Evolutionary conservation across 495 filamentous ascomycete genomes (phyloP), one percentile per base, ranked within the genome.

Genomic region (Bryoglossum gracile): DNA sequence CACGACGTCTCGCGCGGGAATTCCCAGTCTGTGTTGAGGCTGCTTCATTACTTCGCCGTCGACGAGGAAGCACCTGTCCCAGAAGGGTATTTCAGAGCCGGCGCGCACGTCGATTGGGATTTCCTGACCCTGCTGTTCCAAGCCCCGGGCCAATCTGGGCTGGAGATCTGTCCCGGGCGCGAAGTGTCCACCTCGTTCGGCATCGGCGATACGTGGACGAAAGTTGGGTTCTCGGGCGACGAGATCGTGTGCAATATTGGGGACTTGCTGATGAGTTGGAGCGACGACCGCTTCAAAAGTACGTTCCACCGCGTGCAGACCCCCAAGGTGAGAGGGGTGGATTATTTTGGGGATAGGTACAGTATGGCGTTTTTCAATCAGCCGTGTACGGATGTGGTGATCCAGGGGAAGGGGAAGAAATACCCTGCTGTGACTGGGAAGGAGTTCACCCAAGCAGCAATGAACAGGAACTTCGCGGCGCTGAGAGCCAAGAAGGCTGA

Each of bases 191-290:
- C 77, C 0, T 65, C 73, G 21, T 83, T 82, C 47, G 77, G 72
- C 3, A 69, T 72, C 39, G 75, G 77, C 8, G 76, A 83, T 43
- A 59, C 60, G 8, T 84, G 79, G 80, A 82, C 77, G n/a, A 75
- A 75, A 40, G 66, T 84, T 18, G 74, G 78, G 58, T 71, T 77
- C 0, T 60, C 57, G 3, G 69, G 66, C 0, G 80, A 75, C 0
- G 78, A 80, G 51, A 78, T 82, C 40, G 77, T 82, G 10, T 82
- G 78, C 52, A 86, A 83, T 55, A 82, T 84, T 48, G 81, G 81
- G 11, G 80, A 84, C 58, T 65, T 84, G 55, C 68, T 86, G 22
- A 83, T 84, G 80, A 74, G 69, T 11, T 84, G 81, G 78, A 80
- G 73, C 38, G 81, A 84, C 53, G 82, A 84, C 57, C 71, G 80